Percentiles rank a stretch among this genome's conserved stretches.
These are phyloP conservation scores for Halenospora varia DNA, from an alignment of 495 filamentous ascomycete genomes.

Conservation along the genomic window DNA sequence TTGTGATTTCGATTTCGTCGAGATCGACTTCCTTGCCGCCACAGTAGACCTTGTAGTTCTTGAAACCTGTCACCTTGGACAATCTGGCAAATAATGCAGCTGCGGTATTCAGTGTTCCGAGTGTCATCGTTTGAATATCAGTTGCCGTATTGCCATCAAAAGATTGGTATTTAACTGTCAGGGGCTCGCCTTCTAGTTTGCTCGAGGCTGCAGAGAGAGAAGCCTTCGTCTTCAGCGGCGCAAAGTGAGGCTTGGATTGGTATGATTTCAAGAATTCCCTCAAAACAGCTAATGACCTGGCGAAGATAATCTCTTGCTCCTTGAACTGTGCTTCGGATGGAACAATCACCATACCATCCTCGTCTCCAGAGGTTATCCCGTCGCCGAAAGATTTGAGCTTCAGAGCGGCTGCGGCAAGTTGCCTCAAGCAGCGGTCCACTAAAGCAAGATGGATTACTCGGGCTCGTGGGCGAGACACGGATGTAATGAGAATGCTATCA, in stretches of 20 bases:
- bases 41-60: conserved; percentile 56
- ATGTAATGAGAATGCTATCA: conserved; percentile 40
- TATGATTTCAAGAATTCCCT: conserved; percentile 43
- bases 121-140: conserved; percentile 52
- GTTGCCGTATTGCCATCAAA: conserved; percentile 57
- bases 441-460: conserved; percentile 69
- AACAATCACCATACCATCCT: conserved; percentile 47
- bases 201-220: conserved; percentile 35
- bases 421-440: conserved; percentile 71
- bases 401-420: conserved; percentile 66
- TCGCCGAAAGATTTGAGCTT: conserved; percentile 44
- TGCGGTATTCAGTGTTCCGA: conserved; percentile 67
- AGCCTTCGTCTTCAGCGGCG: conserved; percentile 38
- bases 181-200: conserved; percentile 48
- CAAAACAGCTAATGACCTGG: conserved; percentile 55
- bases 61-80: conserved; percentile 63
- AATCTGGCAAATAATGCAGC: conserved; percentile 62
- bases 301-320: conserved; percentile 56
- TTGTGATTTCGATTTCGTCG: conserved; percentile 42
- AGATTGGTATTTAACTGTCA: conserved; percentile 69
- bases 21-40: conserved; percentile 44
- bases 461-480: conserved; percentile 39
- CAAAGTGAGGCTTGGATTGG: conserved; percentile 42
- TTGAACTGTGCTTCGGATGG: conserved; percentile 30
- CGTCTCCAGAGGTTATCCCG: conserved; percentile 37